Evolutionary conservation across 441 rosid genomes (phyloP), one percentile per base, ranked within the genome.

Genomic region (Metrosideros polymorpha): DNA sequence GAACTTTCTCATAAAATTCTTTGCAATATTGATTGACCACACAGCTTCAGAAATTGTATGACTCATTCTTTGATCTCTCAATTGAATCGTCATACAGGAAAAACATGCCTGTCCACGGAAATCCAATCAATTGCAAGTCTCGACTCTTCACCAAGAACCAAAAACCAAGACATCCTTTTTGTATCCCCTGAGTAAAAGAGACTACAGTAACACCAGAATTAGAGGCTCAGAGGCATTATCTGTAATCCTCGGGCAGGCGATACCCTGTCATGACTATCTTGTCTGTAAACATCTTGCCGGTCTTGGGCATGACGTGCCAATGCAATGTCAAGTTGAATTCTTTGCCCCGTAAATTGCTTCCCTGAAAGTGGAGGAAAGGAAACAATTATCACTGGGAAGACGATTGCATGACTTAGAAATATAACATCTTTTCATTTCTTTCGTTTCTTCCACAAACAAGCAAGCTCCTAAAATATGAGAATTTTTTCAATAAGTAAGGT

Each of bases 231-330:
- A 71, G 47, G 45, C 86, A 90, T 93, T 88, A 95, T 93, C 94
- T 94, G 86, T 98, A 98, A 56, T 94, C 96, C 88, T 94, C 91
- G 12, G 98, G 99, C 86, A 98, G 90, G 57, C 86, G 94, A 90
- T 94, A 96, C 76, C 99, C 99, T 35, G 99, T 84, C 94, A 94
- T 89, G 85, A 95, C 95, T 53, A 97, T 75, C 86, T 95, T 97
- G 91, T 95, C 91, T 0, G 96, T 92, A 87, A 94, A 93, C 99
- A 95, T 98, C 95, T 95, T 98, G 85, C 99, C 98, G 0, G 98
- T 94, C 93, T 98, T 98, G 66, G 99, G 99, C 99, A 98, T 98
- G 79, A 98, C 98, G 76, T 95, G 98, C 99, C 99, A 98, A 86
- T 95, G 99, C 91, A 98, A 90, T 18, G 99, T 96, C 91, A 98